Conservation (phyloP, 2,329 filamentous ascomycete genomes). For the Neurospora sp. region DNA sequence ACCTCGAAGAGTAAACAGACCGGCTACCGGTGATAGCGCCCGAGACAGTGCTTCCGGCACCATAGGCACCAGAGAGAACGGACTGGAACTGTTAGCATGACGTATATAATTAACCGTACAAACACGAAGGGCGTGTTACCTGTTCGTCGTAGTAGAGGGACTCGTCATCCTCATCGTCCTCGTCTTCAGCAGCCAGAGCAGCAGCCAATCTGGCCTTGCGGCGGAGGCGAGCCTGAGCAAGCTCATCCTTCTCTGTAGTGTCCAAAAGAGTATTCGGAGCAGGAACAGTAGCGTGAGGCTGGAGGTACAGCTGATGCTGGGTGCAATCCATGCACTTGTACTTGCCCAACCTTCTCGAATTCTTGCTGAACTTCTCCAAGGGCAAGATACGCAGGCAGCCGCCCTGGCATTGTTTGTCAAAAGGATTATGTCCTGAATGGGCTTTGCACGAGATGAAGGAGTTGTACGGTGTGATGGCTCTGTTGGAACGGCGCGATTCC, state of each 20-base stretch:
- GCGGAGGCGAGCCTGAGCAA: not conserved
- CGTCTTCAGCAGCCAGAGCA: not conserved
- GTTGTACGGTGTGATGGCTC: slow-evolving; percentile 10
- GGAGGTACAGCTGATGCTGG: not conserved
- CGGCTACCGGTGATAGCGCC: not conserved
- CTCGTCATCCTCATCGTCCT: not conserved
- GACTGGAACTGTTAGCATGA: not conserved
- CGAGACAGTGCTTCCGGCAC: not conserved
- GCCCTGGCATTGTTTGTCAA: slow-evolving; percentile 7
- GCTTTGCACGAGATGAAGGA: slow-evolving; percentile 21
- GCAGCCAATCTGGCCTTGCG: not conserved
- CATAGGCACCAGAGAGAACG: not conserved
- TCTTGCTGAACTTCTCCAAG: not conserved
- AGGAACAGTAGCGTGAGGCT: not conserved
- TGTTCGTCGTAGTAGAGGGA: not conserved
- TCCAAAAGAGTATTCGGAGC: not conserved
- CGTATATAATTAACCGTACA: not conserved
- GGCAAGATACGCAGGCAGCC: not conserved
- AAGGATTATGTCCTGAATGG: slow-evolving; percentile 14
- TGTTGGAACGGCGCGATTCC: slow-evolving; percentile 6
- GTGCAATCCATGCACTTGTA: not conserved
- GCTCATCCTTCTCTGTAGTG: not conserved
- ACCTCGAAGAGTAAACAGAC: not conserved
- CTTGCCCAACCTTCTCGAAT: not conserved
- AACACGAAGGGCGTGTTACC: not conserved